Evolutionary conservation across 2,329 filamentous ascomycete species (phyloP).

Genomic region (Juglanconis oblonga): DNA sequence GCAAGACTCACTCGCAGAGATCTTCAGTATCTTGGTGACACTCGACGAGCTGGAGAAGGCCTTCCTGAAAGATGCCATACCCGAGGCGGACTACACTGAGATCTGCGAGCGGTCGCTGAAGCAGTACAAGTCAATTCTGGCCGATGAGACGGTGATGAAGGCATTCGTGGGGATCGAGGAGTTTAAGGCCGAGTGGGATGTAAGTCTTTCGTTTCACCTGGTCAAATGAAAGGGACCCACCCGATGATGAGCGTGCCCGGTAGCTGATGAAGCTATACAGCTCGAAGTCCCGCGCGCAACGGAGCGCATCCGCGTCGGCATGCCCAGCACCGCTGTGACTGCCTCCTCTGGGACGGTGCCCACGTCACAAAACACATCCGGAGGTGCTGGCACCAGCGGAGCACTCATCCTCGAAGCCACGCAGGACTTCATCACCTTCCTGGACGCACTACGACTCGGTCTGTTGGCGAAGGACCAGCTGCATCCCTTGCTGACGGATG

Average conservation of each 20-base stretch:
- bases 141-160: slow-evolving; percentile 84
- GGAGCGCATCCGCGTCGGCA: slow-evolving; percentile 85
- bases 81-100: slow-evolving; percentile 90
- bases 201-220: slow-evolving; percentile 43
- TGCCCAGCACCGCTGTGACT: slow-evolving; percentile 77
- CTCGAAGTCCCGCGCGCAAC: slow-evolving; percentile 93
- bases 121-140: slow-evolving; percentile 93
- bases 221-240: background rate
- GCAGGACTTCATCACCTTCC: slow-evolving; percentile 97
- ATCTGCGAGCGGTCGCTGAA: slow-evolving; percentile 91
- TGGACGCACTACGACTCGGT: slow-evolving; percentile 90
- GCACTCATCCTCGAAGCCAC: slow-evolving; percentile 83
- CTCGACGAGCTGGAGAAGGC: slow-evolving; percentile 95
- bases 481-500: slow-evolving; percentile 91
- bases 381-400: slow-evolving; percentile 46
- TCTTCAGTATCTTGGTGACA: slow-evolving; percentile 96
- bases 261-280: slow-evolving; percentile 42
- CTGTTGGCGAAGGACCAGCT: slow-evolving; percentile 92
- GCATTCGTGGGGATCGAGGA: slow-evolving; percentile 86
- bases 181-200: slow-evolving; percentile 90
- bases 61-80: slow-evolving; percentile 91
- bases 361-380: slow-evolving; percentile 36
- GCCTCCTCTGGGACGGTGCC: slow-evolving; percentile 45
- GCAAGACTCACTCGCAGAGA: slow-evolving; percentile 92
- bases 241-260: background rate